A percentile compares a stretch with the other conserved stretches of the same genome.
Evolutionary conservation across 306 rosid genomes (phyloP).

Genomic region (Purshia tridentata): DNA sequence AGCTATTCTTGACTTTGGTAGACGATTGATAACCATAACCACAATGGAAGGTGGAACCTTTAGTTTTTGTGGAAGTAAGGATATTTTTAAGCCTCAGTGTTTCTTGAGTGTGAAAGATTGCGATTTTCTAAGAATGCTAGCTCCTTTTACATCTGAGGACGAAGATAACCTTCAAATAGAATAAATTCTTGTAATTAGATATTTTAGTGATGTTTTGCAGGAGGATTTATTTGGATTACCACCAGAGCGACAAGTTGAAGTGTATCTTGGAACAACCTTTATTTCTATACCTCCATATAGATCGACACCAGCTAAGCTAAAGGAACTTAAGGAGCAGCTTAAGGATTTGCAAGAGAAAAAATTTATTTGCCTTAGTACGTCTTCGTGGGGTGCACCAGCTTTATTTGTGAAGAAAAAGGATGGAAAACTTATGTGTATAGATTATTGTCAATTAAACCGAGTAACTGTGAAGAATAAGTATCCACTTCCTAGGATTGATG

Average conservation of each 20-base stretch:
- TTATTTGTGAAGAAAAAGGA: not conserved
- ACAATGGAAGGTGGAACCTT: not conserved
- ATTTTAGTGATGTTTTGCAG: not conserved
- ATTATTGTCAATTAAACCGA: not conserved
- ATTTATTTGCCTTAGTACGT: not conserved
- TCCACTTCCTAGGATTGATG: not conserved
- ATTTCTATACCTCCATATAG: not conserved
- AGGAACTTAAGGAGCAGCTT: not conserved
- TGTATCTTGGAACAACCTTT: not conserved
- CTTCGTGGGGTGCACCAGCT: not conserved
- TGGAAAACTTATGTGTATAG: not conserved
- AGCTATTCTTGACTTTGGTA: not conserved
- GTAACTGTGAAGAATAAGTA: not conserved
- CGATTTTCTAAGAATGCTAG: no score
- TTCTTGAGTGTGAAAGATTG: no score
- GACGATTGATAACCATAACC: not conserved
- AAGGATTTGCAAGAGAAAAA: not conserved
- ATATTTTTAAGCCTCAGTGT: no score
- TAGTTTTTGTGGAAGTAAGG: not conserved
- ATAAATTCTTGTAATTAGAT: not conserved
- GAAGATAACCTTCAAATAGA: not conserved
- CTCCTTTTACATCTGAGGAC: no score
- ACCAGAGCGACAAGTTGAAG: not conserved
- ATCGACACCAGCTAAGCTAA: not conserved
- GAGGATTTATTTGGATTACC: not conserved